phyloP scores from a whole-genome alignment of 2,329 filamentous ascomycete genomes.

The Torrubiella hemipterigena region DNA sequence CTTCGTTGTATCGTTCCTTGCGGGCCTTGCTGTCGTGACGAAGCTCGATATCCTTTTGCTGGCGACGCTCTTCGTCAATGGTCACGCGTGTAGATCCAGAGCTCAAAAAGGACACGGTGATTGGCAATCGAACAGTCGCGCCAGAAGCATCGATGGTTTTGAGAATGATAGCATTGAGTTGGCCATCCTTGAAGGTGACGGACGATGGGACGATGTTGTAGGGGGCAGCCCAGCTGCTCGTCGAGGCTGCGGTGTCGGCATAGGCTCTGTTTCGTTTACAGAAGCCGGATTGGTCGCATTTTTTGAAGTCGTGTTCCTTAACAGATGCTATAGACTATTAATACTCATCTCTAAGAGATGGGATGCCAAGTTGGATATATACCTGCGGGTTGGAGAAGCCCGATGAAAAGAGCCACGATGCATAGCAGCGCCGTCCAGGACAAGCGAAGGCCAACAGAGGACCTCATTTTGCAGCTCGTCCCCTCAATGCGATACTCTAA shows the following conservation, averaged over 20 bases:
- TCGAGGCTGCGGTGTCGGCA: slow-evolving; percentile 61
- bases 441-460: slow-evolving; percentile 2
- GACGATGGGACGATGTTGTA: slow-evolving; percentile 66
- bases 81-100: slow-evolving; percentile 80
- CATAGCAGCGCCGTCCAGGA: slow-evolving; percentile 52
- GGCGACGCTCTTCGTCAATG: slow-evolving; percentile 81
- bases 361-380: slow-evolving; percentile 16
- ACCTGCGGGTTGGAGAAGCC: slow-evolving; percentile 54
- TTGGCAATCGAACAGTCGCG: slow-evolving; percentile 65
- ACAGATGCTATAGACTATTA: slow-evolving; percentile 51
- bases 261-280: slow-evolving; percentile 89
- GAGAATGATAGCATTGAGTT: slow-evolving; percentile 67
- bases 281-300: slow-evolving; percentile 89
- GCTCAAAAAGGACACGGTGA: slow-evolving; percentile 80
- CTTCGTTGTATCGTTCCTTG: slow-evolving; percentile 93
- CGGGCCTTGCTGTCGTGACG: slow-evolving; percentile 72
- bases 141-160: slow-evolving; percentile 57
- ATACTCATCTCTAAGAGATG: background rate
- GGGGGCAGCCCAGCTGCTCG: slow-evolving; percentile 64
- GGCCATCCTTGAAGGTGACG: slow-evolving; percentile 64
- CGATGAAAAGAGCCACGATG: slow-evolving; percentile 45
- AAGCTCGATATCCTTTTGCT: slow-evolving; percentile 79
- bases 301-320: slow-evolving; percentile 96
- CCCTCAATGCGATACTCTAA: too few relatives aligned
- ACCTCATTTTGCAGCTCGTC: background rate